Evolutionary conservation across 441 rosid species (phyloP).

Genomic region (Biscutella laevigata): DNA sequence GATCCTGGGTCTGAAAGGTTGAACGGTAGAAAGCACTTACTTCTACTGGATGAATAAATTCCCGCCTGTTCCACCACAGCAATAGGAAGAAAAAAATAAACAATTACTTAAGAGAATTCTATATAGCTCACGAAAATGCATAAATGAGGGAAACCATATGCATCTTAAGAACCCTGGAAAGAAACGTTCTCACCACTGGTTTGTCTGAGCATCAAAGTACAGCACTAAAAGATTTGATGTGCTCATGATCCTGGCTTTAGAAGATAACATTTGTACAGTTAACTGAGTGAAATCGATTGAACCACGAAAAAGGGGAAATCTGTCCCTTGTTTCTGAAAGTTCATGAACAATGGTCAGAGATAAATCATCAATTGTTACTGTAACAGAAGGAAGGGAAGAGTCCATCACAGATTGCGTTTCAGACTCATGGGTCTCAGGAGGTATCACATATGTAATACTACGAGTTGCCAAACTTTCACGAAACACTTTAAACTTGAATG

Average conservation of each 20-base stretch:
- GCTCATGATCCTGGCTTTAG: slow-evolving; percentile 64
- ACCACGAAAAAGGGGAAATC: slow-evolving; percentile 63
- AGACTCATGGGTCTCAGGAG: slow-evolving; percentile 25
- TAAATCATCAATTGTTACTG: slow-evolving; percentile 42
- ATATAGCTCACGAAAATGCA: slow-evolving; percentile 15
- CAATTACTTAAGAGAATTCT: slow-evolving; percentile 8
- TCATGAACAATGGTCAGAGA: slow-evolving; percentile 75
- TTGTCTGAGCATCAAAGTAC: slow-evolving; percentile 70
- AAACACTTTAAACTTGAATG: slow-evolving; percentile 80
- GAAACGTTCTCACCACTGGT: slow-evolving; percentile 54
- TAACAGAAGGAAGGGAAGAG: slow-evolving; percentile 45
- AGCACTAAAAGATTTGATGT: slow-evolving; percentile 37
- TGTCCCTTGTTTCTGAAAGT: slow-evolving; percentile 59
- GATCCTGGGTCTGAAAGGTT: slow-evolving; percentile 35
- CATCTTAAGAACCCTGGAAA: slow-evolving; percentile 1
- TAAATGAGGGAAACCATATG: background rate
- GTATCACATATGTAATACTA: slow-evolving; percentile 27
- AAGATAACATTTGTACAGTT: slow-evolving; percentile 48
- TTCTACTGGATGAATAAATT: slow-evolving; percentile 66
- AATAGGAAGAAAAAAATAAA: slow-evolving; percentile 17
- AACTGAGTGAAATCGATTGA: slow-evolving; percentile 42
- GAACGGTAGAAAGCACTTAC: slow-evolving; percentile 56
- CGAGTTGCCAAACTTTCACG: slow-evolving; percentile 28
- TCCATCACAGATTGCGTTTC: slow-evolving; percentile 35
- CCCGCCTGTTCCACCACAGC: slow-evolving; percentile 47